Evolutionary conservation across 1,284 basidiomycete genomes (phyloP), one percentile per base, ranked within the genome.

Genomic region (Cronartium quercuum): DNA sequence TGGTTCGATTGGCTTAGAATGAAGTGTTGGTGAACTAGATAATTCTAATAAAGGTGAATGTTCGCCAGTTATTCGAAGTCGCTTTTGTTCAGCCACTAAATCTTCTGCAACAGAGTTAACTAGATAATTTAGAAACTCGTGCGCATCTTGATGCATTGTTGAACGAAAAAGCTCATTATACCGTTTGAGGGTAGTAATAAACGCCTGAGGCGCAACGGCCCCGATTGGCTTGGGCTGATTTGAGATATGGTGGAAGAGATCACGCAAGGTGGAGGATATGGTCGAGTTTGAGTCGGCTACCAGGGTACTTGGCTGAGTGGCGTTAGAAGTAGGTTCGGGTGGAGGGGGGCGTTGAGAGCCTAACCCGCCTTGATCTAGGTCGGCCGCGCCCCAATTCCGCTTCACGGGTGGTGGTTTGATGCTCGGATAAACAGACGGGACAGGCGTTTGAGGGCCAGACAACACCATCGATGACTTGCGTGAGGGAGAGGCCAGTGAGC

Each of bases 81-180:
- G 58, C 21, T 76, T 61, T 61, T 68, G 76, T 57, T 64, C 61
- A 13, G 60, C 70, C 47, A 65, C n/a, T 5, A 98, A 87, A 81
- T 97, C 93, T 82, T 98, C 94, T 42, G 92, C 90, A 68, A 98
- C 89, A 82, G 87, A 89, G 82, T 98, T 98, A 76, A 98, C 85
- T 40, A 97, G 84, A 83, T 91, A 96, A 81, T 95, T 97, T 68
- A 98, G 85, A 83, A 98, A 97, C 83, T 98, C 95, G 78, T 82
- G 79, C 68, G 80, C 80, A 71, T 80, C 78, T 67, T 81, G 78
- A 78, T 94, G 94, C 86, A 89, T 90, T 37, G 89, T 89, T 47
- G 88, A 89, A 68, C 91, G 87, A 82, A 94, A 97, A 69, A 89
- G 85, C 79, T 90, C 90, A 82, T 94, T 95, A 80, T 92, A 85